Evolutionary conservation across 768 basidiomycete genomes (phyloP), one percentile per base, ranked within the genome.

Genomic region (Sarcodon aspratus): DNA sequence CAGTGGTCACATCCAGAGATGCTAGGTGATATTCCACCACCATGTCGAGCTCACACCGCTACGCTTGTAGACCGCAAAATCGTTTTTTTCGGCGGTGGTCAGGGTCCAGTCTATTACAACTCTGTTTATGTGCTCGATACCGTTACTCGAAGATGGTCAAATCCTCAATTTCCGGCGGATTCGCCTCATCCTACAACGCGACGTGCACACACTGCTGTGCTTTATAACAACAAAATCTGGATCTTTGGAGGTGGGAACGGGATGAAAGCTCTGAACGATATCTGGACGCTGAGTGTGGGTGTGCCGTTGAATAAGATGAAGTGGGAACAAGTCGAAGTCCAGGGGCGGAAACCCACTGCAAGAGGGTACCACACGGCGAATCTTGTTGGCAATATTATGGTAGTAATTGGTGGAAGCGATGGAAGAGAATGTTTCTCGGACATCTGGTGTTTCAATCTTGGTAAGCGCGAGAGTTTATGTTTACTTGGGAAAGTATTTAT

Each of bases 201-300:
- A 8, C 80, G 94, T 27, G 92, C 94, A 1, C 94, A 97, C 63
- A 88, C 90, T 0, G 79, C 89, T 1, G 85, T 93, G 11, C 66
- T 80, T 17, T 82, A 90, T 57, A 67, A 69, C 31, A 72, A 74
- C 50, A 82, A 77, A 59, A 74, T 97, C 0, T 89, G 86, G 70
- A 66, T 96, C 3, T 96, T 95, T 57, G 94, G 92, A 7, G 92
- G 94, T n/a, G 93, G 94, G 2, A 94, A 91, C 50, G 94, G 94
- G 0, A 70, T 84, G 67, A 77, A 76, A n/a, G 92, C 94, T 0
- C 70, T 96, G 48, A 88, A 89, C 55, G 93, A 96, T 62, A 67
- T 94, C 15, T 95, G 92, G 91, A 79, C 83, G 12, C 68, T 95
- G 18, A 89, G 95, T 50, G 77, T 85, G 33, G 66, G 70, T 46